Conservation (phyloP, 169 alveolate species). For the Toxoplasma gondii region DNA sequence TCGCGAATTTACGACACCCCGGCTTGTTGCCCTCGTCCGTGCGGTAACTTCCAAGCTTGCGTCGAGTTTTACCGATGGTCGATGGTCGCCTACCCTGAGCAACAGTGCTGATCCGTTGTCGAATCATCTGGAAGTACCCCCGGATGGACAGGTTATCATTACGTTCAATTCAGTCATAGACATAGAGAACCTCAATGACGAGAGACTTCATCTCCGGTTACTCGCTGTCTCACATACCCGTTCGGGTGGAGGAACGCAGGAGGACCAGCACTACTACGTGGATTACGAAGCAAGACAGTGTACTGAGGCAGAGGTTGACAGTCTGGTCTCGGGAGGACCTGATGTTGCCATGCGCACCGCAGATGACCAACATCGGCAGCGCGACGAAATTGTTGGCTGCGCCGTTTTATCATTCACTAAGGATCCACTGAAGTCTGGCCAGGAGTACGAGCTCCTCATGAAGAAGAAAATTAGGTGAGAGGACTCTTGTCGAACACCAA, state of each 20-base stretch:
- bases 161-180: slow-evolving; percentile 4
- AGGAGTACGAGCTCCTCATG: background rate
- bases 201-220: background rate
- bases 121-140: background rate
- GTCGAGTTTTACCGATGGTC: background rate
- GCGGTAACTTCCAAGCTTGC: slow-evolving; percentile 21
- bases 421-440: background rate
- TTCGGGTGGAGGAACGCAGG: background rate
- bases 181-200: background rate
- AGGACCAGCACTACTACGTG: slow-evolving; percentile 23
- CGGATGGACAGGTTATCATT: slow-evolving; percentile 13
- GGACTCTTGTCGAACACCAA: background rate
- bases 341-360: background rate
- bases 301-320: background rate
- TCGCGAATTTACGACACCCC: background rate
- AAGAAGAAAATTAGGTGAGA: slow-evolving; percentile 14
- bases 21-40: background rate
- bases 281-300: slow-evolving; percentile 19
- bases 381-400: background rate
- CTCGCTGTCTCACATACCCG: background rate
- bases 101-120: slow-evolving; percentile 3
- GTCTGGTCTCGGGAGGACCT: background rate
- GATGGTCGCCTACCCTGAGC: slow-evolving; percentile 2
- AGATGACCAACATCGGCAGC: no score
- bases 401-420: background rate